These are phyloP conservation scores for Lentinus brumalis DNA, from an alignment of 768 basidiomycete genomes.

Conservation along the genomic window DNA sequence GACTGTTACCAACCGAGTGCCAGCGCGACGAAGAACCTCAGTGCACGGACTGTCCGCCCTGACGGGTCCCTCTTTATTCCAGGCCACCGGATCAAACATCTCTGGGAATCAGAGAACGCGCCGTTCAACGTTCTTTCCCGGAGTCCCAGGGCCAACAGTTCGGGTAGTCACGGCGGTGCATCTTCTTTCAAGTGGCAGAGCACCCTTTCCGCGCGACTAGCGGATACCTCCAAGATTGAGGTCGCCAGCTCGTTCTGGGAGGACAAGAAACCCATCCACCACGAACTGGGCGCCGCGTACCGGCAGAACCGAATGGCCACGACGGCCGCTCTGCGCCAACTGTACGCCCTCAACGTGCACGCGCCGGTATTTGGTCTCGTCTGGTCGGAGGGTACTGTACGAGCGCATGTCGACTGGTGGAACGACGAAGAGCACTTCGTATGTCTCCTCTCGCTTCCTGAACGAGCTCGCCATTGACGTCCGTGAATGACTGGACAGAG, in stretches of 20 bases:
- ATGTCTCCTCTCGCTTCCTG: not conserved
- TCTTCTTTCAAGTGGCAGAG: constrained; percentile 55
- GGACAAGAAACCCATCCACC: constrained; percentile 58
- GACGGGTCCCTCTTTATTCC: constrained; percentile 54
- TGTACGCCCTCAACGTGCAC: constrained; percentile 46
- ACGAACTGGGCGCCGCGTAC: constrained; percentile 53
- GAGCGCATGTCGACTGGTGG: constrained; percentile 61
- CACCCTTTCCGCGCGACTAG: constrained; percentile 49
- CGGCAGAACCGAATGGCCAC: constrained; percentile 61
- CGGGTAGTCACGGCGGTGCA: constrained; percentile 41
- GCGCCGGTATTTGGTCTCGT: constrained; percentile 56
- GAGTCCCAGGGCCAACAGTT: constrained; percentile 35
- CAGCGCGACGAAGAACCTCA: constrained; percentile 42
- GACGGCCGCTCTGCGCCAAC: constrained; percentile 49
- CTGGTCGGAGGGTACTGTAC: constrained; percentile 53
- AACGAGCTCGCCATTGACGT: too few species aligned
- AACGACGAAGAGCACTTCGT: constrained; percentile 1
- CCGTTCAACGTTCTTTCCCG: constrained; percentile 50
- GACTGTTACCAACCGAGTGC: constrained; percentile 28
- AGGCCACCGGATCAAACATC: constrained; percentile 35
- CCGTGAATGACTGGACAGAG: constrained; percentile 32
- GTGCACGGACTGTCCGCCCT: constrained; percentile 48
- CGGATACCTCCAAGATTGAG: constrained; percentile 51
- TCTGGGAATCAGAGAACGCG: constrained; percentile 48
- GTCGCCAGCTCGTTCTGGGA: constrained; percentile 59